phyloP scores from a whole-genome alignment of 192 early-diverging fungal genomes.

The Rhizoclosmatium sp. region DNA sequence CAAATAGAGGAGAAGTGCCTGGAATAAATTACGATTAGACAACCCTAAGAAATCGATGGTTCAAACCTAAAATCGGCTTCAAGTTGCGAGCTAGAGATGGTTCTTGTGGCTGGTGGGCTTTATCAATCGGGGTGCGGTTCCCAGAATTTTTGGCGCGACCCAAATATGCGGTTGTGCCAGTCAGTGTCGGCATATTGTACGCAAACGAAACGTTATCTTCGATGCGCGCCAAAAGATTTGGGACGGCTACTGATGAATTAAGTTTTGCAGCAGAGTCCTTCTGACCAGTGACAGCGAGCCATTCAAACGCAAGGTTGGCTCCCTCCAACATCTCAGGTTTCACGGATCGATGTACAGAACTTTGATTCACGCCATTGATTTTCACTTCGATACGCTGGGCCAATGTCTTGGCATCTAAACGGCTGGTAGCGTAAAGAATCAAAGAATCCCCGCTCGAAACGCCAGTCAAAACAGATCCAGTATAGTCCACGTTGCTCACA shows the following conservation, averaged over 20 bases:
- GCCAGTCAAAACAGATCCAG: neutral
- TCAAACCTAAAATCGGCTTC: neutral
- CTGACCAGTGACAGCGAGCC: neutral
- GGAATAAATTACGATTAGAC: neutral
- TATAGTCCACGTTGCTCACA: neutral
- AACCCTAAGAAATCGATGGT: neutral
- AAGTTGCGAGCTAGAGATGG: neutral
- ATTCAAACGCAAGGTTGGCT: constrained; percentile 10
- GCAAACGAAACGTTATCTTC: constrained; percentile 30
- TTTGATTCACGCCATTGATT: neutral
- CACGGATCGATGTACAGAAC: neutral
- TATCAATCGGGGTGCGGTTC: constrained; percentile 2
- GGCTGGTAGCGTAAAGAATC: neutral
- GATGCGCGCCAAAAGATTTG: constrained; percentile 4
- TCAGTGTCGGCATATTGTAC: constrained; percentile 20
- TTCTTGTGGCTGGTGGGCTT: neutral
- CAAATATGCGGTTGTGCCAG: constrained; percentile 13
- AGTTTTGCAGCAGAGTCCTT: neutral
- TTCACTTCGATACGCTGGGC: neutral
- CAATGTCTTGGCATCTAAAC: neutral
- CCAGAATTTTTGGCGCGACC: constrained; percentile 8
- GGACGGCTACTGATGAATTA: constrained; percentile 4
- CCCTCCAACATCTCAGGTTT: neutral
- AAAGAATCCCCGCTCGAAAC: constrained; percentile 23
- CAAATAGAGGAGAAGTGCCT: too few species aligned